These are phyloP conservation scores for Kwoniella sp. DNA, from an alignment of 768 basidiomycete species.

Conservation along the genomic window DNA sequence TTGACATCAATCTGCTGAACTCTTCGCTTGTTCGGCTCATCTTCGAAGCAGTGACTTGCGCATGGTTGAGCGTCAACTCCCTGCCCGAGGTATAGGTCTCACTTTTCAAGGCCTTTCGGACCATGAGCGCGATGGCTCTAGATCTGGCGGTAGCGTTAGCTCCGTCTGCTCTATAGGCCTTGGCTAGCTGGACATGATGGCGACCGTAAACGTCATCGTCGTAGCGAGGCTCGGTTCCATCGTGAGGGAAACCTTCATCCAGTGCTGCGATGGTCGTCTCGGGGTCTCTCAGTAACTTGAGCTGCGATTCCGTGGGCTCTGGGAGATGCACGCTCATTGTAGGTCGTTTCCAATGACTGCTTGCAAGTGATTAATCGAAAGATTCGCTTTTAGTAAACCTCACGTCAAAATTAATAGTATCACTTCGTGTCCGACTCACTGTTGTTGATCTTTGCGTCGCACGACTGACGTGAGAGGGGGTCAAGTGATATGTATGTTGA, in stretches of 20 bases:
- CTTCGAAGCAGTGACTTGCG: not conserved
- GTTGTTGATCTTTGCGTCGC: too few species aligned
- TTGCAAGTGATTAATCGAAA: too few species aligned
- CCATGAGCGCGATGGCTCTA: not conserved
- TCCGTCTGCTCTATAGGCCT: not conserved
- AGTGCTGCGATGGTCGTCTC: not conserved
- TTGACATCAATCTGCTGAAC: not conserved
- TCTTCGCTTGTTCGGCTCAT: not conserved
- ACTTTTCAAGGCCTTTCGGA: not conserved
- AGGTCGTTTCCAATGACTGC: too few species aligned
- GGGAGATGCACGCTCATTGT: too few species aligned
- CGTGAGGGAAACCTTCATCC: not conserved
- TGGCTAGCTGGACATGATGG: not conserved
- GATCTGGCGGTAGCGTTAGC: not conserved
- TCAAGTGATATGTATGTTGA: too few species aligned
- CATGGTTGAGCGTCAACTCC: not conserved
- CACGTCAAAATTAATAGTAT: too few species aligned
- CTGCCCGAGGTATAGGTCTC: not conserved
- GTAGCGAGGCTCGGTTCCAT: not conserved
- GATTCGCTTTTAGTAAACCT: too few species aligned
- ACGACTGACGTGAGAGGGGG: too few species aligned
- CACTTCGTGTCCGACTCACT: too few species aligned
- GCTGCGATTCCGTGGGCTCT: too few species aligned
- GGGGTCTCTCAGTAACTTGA: too few species aligned
- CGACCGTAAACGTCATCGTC: not conserved